Base-by-base conservation (phyloP, 257 asterid genomes). In the Apocynum venetum region DNA sequence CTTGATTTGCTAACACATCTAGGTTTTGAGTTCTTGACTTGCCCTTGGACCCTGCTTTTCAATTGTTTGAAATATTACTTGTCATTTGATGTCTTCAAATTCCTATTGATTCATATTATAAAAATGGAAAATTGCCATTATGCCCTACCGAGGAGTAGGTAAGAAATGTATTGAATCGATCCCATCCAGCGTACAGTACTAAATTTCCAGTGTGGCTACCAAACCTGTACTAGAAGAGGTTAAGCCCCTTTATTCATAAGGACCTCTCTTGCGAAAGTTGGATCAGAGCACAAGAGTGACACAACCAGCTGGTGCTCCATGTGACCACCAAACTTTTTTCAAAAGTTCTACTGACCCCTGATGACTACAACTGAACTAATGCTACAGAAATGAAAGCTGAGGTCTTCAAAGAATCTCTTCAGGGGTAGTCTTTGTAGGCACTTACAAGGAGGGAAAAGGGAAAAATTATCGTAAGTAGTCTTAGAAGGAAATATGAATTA, bases 331-430 rank as follows among this genome's bases (percentile, higher is more conserved):
- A 31, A 10, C 9, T 43, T 31, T 31, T 31, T 31, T 61, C 67
- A 61, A 1, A 61, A 61, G 67, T 61, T 61, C 9, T 25, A 60
- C 41, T 60, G 25, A 60, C 15, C 41, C 67, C 67, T 60, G 67
- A 8, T 60, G 67, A 10, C 14, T 60, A 41, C 41, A 7, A 31
- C 38, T 11, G 15, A 31, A 25, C 6, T 25, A 25, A 57, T 8
- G 41, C 17, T 25, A 25, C 67, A 25, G 67, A 60, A 8, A 60
- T 66, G 72, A 19, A 65, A 38, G 47, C 71, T 8, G 5, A 11
- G 20, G 71, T 36, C 70, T 38, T 64, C 43, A 65, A 63, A 63
- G 69, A 63, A 63, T 63, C 69, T 63, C 69, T 35, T 10, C 69
- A 63, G 17, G 31, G 69, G 4, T 63, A 63, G 0, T 2, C 38